These are phyloP conservation scores for Stemphylium vesicarium DNA, from an alignment of 2,329 filamentous ascomycete genomes.

Conservation along the genomic window DNA sequence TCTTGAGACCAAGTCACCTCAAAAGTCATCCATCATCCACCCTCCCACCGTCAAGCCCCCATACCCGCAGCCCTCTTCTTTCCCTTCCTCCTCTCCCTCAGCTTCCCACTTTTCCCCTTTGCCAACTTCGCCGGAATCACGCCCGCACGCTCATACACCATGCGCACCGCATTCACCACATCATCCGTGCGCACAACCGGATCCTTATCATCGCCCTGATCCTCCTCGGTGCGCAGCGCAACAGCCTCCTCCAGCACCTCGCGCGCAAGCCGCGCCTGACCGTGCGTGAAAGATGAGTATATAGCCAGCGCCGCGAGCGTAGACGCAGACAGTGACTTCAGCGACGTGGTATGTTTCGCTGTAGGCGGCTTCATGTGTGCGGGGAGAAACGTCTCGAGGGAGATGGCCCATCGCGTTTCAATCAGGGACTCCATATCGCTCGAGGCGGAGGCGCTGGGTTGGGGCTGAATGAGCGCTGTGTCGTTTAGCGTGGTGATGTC, in stretches of 20 bases:
- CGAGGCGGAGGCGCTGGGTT: too few relatives aligned
- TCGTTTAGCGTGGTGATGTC: not conserved
- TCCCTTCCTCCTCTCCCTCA: constrained; percentile 11
- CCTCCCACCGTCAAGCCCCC: constrained; percentile 7
- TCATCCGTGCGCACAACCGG: constrained; percentile 2
- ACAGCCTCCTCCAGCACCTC: constrained; percentile 12
- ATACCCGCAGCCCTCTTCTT: constrained; percentile 4
- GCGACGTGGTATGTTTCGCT: not conserved
- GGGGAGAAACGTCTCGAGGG: constrained; percentile 8
- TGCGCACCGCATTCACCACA: constrained; percentile 10
- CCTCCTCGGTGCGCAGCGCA: constrained; percentile 4
- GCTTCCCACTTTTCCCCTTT: constrained; percentile 13
- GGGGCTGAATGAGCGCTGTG: not conserved
- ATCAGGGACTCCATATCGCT: constrained; percentile 1
- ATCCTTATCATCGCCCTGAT: not conserved
- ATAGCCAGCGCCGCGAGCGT: not conserved
- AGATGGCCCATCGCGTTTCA: constrained; percentile 9
- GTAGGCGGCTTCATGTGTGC: not conserved
- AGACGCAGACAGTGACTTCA: not conserved
- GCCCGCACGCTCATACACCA: constrained; percentile 17
- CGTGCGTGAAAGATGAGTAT: constrained; percentile 12
- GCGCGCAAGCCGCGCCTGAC: constrained; percentile 6
- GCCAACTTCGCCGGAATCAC: constrained; percentile 9
- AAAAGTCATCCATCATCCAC: not conserved
- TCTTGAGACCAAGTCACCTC: too few relatives aligned